phyloP scores from a whole-genome alignment of 2,329 filamentous ascomycete species.

The Tetracladium maxilliforme region DNA sequence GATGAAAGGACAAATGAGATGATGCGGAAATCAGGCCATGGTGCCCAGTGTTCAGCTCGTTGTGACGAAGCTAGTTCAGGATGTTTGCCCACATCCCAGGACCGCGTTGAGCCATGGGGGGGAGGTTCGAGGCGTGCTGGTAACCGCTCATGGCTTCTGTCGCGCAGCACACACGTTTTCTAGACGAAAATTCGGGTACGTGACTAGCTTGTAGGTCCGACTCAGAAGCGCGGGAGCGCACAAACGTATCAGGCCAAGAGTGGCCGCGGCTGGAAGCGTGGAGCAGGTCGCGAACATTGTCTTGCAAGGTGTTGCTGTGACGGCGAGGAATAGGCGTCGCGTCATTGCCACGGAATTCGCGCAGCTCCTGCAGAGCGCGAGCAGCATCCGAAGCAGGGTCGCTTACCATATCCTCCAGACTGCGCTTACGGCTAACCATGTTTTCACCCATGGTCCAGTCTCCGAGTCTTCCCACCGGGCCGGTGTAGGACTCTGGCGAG shows the following conservation, averaged over 20 bases:
- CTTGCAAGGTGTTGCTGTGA: slow-evolving; percentile 36
- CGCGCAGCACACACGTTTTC: slow-evolving; percentile 3
- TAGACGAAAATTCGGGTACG: not conserved
- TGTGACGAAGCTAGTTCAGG: too few relatives aligned
- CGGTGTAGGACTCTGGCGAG: slow-evolving; percentile 42
- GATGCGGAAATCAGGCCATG: too few relatives aligned
- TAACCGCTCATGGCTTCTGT: slow-evolving; percentile 1
- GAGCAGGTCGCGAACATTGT: slow-evolving; percentile 52
- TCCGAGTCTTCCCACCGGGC: slow-evolving; percentile 33
- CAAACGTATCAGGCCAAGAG: slow-evolving; percentile 3
- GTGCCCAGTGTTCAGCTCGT: too few relatives aligned
- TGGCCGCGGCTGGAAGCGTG: not conserved
- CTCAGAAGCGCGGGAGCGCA: slow-evolving; percentile 11
- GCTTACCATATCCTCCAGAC: slow-evolving; percentile 25
- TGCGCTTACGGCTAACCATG: too few relatives aligned
- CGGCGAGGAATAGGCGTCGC: slow-evolving; percentile 18
- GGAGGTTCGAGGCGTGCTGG: not conserved
- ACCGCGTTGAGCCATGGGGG: not conserved
- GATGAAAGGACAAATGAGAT: too few relatives aligned
- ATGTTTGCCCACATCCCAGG: slow-evolving; percentile 2
- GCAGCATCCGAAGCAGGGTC: slow-evolving; percentile 38
- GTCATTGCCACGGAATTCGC: slow-evolving; percentile 31
- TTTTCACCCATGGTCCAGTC: too few relatives aligned
- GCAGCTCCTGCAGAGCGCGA: slow-evolving; percentile 42
- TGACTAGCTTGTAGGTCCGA: slow-evolving; percentile 2